These are phyloP conservation scores for Chlorella sp. DNA, from an alignment of 139 green algal genomes.

Conservation along the genomic window DNA sequence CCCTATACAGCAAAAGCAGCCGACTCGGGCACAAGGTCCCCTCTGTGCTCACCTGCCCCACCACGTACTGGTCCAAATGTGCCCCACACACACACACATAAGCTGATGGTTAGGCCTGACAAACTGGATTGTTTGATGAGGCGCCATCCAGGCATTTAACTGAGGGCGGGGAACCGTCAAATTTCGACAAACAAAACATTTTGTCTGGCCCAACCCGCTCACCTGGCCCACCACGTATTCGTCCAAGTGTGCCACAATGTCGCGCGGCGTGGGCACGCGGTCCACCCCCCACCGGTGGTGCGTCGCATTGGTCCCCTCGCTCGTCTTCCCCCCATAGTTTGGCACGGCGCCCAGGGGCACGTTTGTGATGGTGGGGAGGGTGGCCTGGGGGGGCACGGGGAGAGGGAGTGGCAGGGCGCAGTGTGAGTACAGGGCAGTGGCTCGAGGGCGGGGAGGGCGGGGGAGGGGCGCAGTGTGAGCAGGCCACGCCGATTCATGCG, in stretches of 20 bases:
- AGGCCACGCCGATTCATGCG: too few species aligned
- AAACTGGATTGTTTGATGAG: too few species aligned
- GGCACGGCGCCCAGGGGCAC: slow-evolving; percentile 42
- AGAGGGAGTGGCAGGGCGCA: not conserved
- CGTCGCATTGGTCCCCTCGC: slow-evolving; percentile 21
- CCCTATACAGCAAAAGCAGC: too few species aligned
- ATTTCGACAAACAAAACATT: too few species aligned
- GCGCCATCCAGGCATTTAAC: too few species aligned
- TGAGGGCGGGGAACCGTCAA: too few species aligned
- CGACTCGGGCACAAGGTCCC: too few species aligned
- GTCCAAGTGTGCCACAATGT: slow-evolving; percentile 81
- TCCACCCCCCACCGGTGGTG: slow-evolving; percentile 40
- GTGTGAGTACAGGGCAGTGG: not conserved
- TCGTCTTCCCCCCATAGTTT: slow-evolving; percentile 48
- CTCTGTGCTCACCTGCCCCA: slow-evolving; percentile 82
- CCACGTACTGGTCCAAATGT: slow-evolving; percentile 77
- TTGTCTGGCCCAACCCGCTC: not conserved
- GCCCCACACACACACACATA: too few species aligned
- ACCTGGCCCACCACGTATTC: slow-evolving; percentile 84
- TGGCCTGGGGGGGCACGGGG: not conserved
- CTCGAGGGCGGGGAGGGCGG: too few species aligned
- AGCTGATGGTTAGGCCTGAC: too few species aligned
- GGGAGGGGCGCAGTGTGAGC: too few species aligned
- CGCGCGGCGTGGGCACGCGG: slow-evolving; percentile 65
- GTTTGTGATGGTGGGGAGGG: not conserved